Percentiles rank a stretch among this genome's conserved stretches.
phyloP scores from a whole-genome alignment of 2,329 filamentous ascomycete genomes.

The Colletotrichum tropicale region DNA sequence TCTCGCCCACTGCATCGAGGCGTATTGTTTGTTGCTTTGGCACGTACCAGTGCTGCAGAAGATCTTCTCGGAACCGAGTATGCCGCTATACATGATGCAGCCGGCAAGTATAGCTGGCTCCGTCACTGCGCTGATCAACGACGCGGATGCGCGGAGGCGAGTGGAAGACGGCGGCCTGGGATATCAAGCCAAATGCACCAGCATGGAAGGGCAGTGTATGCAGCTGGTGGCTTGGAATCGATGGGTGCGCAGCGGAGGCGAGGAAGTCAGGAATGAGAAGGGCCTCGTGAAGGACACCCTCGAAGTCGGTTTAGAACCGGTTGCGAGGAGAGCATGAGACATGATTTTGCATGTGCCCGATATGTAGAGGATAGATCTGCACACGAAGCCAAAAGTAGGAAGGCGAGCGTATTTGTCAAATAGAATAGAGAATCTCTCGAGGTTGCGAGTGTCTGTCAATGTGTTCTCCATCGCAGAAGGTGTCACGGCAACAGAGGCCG shows the following conservation, averaged over 20 bases:
- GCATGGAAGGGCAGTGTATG: constrained; percentile 45
- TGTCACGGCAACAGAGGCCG: neutral
- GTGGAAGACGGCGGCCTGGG: constrained; percentile 46
- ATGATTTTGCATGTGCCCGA: neutral
- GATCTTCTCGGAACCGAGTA: constrained; percentile 33
- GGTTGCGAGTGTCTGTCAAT: neutral
- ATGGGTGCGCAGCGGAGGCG: constrained; percentile 5
- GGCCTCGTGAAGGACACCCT: constrained; percentile 11
- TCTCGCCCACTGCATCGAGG: constrained; percentile 41
- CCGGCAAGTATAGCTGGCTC: constrained; percentile 41
- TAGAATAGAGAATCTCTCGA: neutral
- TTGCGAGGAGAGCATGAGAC: constrained; percentile 6
- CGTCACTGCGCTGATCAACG: constrained; percentile 40
- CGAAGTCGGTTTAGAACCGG: constrained; percentile 13
- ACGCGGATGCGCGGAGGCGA: constrained; percentile 37
- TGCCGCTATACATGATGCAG: constrained; percentile 42
- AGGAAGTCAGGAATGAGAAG: neutral
- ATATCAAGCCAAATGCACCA: constrained; percentile 39
- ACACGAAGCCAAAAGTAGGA: neutral
- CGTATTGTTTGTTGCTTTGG: constrained; percentile 34
- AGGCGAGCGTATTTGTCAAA: neutral
- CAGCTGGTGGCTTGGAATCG: constrained; percentile 45
- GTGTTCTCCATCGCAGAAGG: neutral
- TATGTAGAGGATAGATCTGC: neutral
- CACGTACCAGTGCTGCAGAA: constrained; percentile 26